A percentile compares a stretch with the other conserved stretches of the same genome.
phyloP scores from a whole-genome alignment of 768 basidiomycete species.

The Lanmaoa pseudosensibilis region DNA sequence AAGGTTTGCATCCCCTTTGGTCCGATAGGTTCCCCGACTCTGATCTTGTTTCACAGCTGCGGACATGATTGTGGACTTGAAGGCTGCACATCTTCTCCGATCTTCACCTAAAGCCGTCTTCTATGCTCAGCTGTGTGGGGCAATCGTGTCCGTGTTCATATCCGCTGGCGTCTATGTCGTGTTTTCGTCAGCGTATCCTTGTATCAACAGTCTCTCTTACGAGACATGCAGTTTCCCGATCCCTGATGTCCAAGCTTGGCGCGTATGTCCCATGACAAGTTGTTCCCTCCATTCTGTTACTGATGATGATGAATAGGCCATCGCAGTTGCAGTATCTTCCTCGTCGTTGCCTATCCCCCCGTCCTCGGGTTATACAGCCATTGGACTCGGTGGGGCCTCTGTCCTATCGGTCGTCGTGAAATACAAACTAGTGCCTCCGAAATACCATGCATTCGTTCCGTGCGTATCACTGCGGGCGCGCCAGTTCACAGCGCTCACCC shows the following conservation, averaged over 20 bases:
- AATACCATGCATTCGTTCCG: slow-evolving; percentile 5
- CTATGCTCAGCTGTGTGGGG: neutral
- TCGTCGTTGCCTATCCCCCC: neutral
- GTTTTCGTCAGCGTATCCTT: slow-evolving; percentile 5
- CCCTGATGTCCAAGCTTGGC: slow-evolving; percentile 1
- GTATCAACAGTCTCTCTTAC: neutral
- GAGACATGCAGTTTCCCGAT: slow-evolving; percentile 6
- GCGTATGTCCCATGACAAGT: neutral
- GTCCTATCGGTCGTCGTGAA: neutral
- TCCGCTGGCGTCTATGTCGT: neutral
- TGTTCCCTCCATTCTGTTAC: neutral
- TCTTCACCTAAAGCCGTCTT: neutral
- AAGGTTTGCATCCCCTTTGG: neutral
- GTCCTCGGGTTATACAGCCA: neutral
- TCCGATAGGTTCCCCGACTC: neutral
- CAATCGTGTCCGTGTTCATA: slow-evolving; percentile 4
- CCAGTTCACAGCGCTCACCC: neutral
- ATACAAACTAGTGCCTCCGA: neutral
- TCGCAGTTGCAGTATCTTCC: neutral
- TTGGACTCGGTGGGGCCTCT: neutral
- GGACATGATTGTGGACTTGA: neutral
- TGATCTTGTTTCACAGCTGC: neutral
- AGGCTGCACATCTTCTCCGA: slow-evolving; percentile 3
- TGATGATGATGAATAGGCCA: neutral
- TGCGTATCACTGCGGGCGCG: neutral